Conservation (phyloP, 257 asterid genomes). For the Euphrasia confusa region DNA sequence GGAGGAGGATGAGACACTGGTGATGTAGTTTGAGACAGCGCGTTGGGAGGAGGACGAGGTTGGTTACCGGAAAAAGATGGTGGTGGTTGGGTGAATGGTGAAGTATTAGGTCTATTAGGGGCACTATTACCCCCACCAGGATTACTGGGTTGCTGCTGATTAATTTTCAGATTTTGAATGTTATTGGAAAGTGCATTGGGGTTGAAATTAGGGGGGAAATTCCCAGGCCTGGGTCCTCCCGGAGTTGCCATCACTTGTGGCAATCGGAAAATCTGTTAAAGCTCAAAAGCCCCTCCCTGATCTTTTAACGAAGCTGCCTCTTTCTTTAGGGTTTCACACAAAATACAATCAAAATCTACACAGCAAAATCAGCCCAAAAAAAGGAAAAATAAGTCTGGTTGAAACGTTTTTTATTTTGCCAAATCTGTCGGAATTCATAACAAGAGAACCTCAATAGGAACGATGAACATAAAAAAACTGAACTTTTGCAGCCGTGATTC, state of each 20-base stretch:
- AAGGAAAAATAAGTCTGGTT: slow-evolving; percentile 6
- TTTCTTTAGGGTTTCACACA: slow-evolving; percentile 14
- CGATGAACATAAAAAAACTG: slow-evolving; percentile 20
- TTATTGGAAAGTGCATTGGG: slow-evolving; percentile 49
- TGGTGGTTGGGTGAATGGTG: slow-evolving; percentile 71
- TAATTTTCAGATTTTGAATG: slow-evolving; percentile 66
- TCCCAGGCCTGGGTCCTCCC: slow-evolving; percentile 79
- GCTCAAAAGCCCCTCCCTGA: slow-evolving; percentile 24
- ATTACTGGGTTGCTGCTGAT: slow-evolving; percentile 44
- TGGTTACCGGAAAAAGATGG: slow-evolving; percentile 59
- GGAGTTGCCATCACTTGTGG: slow-evolving; percentile 70
- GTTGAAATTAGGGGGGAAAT: slow-evolving; percentile 58
- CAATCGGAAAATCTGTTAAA: slow-evolving; percentile 16
- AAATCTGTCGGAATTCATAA: slow-evolving; percentile 22
- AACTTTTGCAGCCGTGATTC: slow-evolving; percentile 25
- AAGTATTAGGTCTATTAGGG: slow-evolving; percentile 40
- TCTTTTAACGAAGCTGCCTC: slow-evolving; percentile 24
- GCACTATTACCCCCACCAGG: slow-evolving; percentile 30
- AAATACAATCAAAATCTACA: slow-evolving; percentile 34
- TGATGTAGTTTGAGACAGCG: slow-evolving; percentile 44
- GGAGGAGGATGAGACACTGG: slow-evolving; percentile 51
- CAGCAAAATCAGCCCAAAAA: slow-evolving; percentile 9
- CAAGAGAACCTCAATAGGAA: slow-evolving; percentile 18
- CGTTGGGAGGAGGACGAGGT: slow-evolving; percentile 48
- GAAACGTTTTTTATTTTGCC: slow-evolving; percentile 4